phyloP scores from a whole-genome alignment of 2,329 filamentous ascomycete species.

The Calonectria multiphialidica region DNA sequence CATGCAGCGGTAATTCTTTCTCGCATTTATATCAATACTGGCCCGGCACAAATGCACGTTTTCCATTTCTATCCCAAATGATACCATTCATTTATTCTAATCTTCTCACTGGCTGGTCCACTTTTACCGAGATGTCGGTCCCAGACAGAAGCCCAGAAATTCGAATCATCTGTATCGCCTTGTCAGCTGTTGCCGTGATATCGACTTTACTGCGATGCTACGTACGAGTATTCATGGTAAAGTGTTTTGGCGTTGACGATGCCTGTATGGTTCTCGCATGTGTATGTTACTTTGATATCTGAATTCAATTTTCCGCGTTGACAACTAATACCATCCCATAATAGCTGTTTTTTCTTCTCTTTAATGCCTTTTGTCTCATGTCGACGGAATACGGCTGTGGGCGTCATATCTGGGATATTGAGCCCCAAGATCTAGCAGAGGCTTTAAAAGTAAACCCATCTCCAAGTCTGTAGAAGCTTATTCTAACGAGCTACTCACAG shows the following conservation, averaged over 20 bases:
- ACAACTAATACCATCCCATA: not conserved
- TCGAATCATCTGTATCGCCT: not conserved
- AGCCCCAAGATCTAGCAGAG: not conserved
- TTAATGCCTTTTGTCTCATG: not conserved
- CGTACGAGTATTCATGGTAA: not conserved
- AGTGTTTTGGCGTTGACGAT: not conserved
- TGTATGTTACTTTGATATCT: not conserved
- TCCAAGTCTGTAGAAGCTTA: not conserved
- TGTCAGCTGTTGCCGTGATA: not conserved
- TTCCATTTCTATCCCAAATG: not conserved
- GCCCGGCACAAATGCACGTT: not conserved
- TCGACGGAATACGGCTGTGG: not conserved
- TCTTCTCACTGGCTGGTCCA: not conserved
- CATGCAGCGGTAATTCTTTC: not conserved
- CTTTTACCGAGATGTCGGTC: not conserved
- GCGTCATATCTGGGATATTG: not conserved
- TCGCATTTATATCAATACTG: not conserved
- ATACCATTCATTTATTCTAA: not conserved
- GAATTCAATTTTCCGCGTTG: not conserved
- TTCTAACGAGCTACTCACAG: not conserved
- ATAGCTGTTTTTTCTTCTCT: not conserved
- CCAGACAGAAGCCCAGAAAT: not conserved
- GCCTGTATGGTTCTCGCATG: not conserved
- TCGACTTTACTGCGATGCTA: not conserved
- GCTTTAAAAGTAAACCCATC: not conserved